A percentile compares a stretch with the other conserved stretches of the same genome.
Evolutionary conservation across 1,139 yeast species (phyloP).

Genomic region (Suhomyces chickasaworum): DNA sequence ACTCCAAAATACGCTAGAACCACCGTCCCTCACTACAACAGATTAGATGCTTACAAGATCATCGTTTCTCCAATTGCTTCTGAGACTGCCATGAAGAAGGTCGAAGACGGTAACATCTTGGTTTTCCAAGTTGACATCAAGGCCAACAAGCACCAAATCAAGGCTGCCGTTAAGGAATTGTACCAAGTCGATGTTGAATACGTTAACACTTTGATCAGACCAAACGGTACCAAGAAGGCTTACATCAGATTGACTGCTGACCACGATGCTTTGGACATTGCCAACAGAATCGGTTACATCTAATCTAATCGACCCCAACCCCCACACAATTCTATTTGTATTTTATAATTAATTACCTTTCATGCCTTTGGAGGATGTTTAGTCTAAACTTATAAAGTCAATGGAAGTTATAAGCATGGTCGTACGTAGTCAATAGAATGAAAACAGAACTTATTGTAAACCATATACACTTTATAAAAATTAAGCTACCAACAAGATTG

Average conservation of each 20-base stretch:
- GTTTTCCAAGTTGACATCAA: constrained; percentile 97
- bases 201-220: constrained; percentile 96
- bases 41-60: constrained; percentile 95
- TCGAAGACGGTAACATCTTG: constrained; percentile 98
- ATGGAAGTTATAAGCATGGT: constrained; percentile 14
- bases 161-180: constrained; percentile 96
- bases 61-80: constrained; percentile 95
- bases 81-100: constrained; percentile 99
- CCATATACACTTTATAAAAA: no score
- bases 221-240: constrained; percentile 99
- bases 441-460: not conserved
- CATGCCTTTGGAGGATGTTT: constrained; percentile 16
- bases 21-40: constrained; percentile 96
- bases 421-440: constrained; percentile 8
- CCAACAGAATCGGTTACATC: constrained; percentile 99
- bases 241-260: constrained; percentile 99
- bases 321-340: constrained; percentile 18
- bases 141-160: constrained; percentile 98
- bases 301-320: constrained; percentile 36
- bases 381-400: constrained; percentile 17
- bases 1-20: constrained; percentile 94
- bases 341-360: constrained; percentile 17
- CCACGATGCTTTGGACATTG: constrained; percentile 99
- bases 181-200: constrained; percentile 93
- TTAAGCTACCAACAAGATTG: no score